These are phyloP conservation scores for Phalaenopsis aphrodite DNA, from an alignment of 106 monocot species.

Conservation along the genomic window DNA sequence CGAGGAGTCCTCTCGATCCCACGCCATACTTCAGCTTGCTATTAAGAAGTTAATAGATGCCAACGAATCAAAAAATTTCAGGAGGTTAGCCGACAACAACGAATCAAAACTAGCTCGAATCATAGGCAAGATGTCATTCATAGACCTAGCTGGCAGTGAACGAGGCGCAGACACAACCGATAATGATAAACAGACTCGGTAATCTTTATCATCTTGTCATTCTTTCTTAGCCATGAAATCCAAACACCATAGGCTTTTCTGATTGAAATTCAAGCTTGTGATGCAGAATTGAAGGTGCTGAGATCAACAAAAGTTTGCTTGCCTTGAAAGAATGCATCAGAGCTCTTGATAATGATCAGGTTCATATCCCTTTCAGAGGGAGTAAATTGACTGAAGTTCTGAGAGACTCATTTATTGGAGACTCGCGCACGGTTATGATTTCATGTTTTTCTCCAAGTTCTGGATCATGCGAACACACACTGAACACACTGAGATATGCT, in stretches of 20 bases:
- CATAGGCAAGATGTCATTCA: constrained; percentile 94
- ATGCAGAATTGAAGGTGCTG: constrained; percentile 94
- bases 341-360: constrained; percentile 94
- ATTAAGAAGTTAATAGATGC: constrained; percentile 72
- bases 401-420: constrained; percentile 92
- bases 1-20: constrained; percentile 95
- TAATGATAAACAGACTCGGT: constrained; percentile 97
- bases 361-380: constrained; percentile 94
- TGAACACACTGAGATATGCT: constrained; percentile 97
- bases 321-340: constrained; percentile 94
- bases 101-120: constrained; percentile 49
- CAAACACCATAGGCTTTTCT: not conserved
- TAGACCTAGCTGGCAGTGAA: constrained; percentile 98
- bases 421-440: constrained; percentile 96
- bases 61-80: constrained; percentile 27
- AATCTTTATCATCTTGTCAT: not conserved
- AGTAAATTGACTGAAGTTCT: constrained; percentile 97
- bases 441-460: constrained; percentile 92
- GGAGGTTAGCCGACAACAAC: constrained; percentile 36
- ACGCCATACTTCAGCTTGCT: constrained; percentile 85
- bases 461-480: constrained; percentile 92
- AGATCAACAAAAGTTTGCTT: constrained; percentile 95
- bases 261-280: not conserved
- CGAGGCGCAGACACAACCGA: constrained; percentile 98
- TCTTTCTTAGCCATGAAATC: not conserved